phyloP scores from a whole-genome alignment of 1,284 basidiomycete genomes.

The Fomitopsis pinicola region DNA sequence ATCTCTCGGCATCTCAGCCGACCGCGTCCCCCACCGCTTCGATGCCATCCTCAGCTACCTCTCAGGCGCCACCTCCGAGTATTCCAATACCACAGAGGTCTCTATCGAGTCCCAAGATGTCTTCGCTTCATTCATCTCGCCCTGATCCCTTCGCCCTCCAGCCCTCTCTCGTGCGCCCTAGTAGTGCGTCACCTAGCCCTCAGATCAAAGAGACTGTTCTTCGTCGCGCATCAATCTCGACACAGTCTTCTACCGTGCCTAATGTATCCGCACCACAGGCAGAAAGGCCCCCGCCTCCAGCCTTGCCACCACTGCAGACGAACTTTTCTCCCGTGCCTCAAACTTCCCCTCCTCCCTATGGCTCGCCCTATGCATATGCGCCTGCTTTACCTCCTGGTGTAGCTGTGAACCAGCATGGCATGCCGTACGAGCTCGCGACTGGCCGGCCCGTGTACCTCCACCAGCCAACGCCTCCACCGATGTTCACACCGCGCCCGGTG shows the following conservation, averaged over 20 bases:
- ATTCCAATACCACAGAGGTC: background rate
- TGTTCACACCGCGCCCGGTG: conserved; percentile 64
- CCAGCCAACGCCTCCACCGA: conserved; percentile 45
- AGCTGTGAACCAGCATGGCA: conserved; percentile 65
- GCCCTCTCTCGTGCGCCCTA: conserved; percentile 2
- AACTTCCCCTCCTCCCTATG: conserved; percentile 49
- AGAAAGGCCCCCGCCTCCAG: conserved; percentile 31
- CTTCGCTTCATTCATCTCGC: conserved; percentile 6
- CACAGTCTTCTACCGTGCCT: conserved; percentile 11
- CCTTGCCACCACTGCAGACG: conserved; percentile 55
- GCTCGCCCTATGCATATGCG: conserved; percentile 59
- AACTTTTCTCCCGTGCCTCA: conserved; percentile 52
- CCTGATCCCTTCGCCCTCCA: background rate
- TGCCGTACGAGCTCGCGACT: conserved; percentile 74
- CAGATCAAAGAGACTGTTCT: conserved; percentile 36
- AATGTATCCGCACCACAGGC: conserved; percentile 17
- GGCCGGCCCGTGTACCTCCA: conserved; percentile 73
- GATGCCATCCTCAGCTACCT: background rate
- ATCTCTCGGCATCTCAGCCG: background rate
- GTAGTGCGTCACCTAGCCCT: conserved; percentile 16
- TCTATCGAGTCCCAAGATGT: background rate
- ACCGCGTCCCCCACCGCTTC: background rate
- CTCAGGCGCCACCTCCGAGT: background rate
- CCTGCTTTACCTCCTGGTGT: conserved; percentile 69
- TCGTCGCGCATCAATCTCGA: conserved; percentile 29